phyloP scores from a whole-genome alignment of 768 basidiomycete species.

The Boletus rufocinnamomeus region DNA sequence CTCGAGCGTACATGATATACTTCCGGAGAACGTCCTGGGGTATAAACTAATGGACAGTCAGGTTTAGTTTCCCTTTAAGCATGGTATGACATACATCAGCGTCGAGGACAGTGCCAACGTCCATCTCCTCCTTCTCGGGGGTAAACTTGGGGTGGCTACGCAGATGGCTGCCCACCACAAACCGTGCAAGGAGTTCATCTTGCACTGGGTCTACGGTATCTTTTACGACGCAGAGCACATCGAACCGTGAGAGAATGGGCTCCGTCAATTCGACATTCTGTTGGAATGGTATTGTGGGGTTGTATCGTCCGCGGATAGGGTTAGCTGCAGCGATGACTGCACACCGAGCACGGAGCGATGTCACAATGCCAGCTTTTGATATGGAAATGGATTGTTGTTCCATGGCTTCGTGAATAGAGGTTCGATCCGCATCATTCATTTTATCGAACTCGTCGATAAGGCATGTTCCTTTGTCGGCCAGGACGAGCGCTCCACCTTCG shows the following conservation, averaged over 20 bases:
- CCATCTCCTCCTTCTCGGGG: constrained; percentile 84
- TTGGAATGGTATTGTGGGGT: constrained; percentile 96
- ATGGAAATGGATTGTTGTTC: constrained; percentile 99
- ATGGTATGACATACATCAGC: constrained; percentile 70
- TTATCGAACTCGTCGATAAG: constrained; percentile 99
- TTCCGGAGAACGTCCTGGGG: constrained; percentile 95
- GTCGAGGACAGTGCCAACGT: constrained; percentile 86
- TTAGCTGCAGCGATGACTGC: constrained; percentile 98
- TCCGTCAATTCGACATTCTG: constrained; percentile 99
- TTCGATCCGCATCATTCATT: constrained; percentile 98
- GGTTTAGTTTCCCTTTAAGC: background rate
- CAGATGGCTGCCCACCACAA: constrained; percentile 97
- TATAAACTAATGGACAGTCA: constrained; percentile 66
- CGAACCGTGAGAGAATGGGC: constrained; percentile 97
- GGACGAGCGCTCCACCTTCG: constrained; percentile 96
- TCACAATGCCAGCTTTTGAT: constrained; percentile 98
- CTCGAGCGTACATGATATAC: constrained; percentile 98
- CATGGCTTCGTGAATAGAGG: constrained; percentile 99
- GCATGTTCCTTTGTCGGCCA: constrained; percentile 97
- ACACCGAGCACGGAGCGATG: constrained; percentile 96
- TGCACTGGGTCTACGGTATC: constrained; percentile 96
- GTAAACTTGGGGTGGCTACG: constrained; percentile 94
- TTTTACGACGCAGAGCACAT: constrained; percentile 97
- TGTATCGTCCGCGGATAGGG: constrained; percentile 95
- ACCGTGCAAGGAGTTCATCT: constrained; percentile 94